Conservation (phyloP, 164 flowering plant species). For the Vitis rotundifolia region DNA sequence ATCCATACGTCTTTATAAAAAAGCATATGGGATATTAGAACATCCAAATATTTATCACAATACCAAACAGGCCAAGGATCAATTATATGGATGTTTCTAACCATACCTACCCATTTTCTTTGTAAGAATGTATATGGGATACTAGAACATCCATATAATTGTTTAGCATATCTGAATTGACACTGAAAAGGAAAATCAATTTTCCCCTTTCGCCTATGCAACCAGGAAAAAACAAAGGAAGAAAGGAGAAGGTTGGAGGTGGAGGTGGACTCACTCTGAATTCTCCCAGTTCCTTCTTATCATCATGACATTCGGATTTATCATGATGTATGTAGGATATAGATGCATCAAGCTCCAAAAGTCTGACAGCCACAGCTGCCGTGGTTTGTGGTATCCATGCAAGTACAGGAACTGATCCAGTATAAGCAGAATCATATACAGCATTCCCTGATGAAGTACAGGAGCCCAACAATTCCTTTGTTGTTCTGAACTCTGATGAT, state of each 20-base stretch:
- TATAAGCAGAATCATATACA: slow-evolving; percentile 19
- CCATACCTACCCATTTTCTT: too few relatives aligned
- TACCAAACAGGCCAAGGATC: too few relatives aligned
- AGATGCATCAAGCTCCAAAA: slow-evolving; percentile 80
- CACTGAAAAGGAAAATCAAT: too few relatives aligned
- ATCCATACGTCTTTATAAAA: too few relatives aligned
- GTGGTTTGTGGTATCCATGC: slow-evolving; percentile 91
- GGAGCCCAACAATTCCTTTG: slow-evolving; percentile 60
- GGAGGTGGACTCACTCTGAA: slow-evolving; percentile 46
- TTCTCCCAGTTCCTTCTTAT: slow-evolving; percentile 34
- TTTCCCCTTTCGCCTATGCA: background rate
- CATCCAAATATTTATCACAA: too few relatives aligned
- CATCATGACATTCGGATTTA: slow-evolving; percentile 49
- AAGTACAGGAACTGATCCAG: slow-evolving; percentile 51
- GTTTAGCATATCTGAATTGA: too few relatives aligned
- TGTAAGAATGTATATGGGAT: too few relatives aligned
- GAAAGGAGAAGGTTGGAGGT: background rate
- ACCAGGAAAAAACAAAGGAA: background rate
- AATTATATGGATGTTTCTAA: too few relatives aligned
- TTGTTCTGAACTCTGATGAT: slow-evolving; percentile 61
- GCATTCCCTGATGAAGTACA: slow-evolving; percentile 7
- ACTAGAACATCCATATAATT: too few relatives aligned
- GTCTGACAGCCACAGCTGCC: slow-evolving; percentile 78
- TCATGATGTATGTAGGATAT: slow-evolving; percentile 48
- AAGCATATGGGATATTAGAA: too few relatives aligned